These are phyloP conservation scores for Diversispora eburnea DNA, from an alignment of 192 early-diverging fungal species.

Conservation along the genomic window DNA sequence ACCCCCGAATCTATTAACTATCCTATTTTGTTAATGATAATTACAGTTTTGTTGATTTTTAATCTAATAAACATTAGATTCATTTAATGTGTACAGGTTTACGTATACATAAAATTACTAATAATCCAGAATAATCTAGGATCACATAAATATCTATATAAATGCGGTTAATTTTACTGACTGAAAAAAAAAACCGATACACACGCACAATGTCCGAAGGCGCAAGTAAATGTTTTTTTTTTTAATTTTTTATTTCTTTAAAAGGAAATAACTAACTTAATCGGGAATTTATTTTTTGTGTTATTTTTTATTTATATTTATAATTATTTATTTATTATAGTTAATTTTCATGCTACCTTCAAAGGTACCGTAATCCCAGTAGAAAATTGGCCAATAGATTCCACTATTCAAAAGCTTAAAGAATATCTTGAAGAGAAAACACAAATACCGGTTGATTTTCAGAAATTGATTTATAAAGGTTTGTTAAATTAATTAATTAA, in stretches of 20 bases:
- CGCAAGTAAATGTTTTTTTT: not conserved
- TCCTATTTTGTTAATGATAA: too few species aligned
- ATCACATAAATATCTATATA: too few species aligned
- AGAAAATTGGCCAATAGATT: constrained; percentile 17
- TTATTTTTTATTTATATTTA: not conserved
- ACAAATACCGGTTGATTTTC: constrained; percentile 34
- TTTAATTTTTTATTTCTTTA: not conserved
- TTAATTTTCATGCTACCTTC: constrained; percentile 36
- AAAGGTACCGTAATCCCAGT: constrained; percentile 37
- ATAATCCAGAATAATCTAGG: too few species aligned
- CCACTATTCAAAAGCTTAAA: constrained; percentile 45
- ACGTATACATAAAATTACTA: too few species aligned
- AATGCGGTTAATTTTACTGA: too few species aligned
- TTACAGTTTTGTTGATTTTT: too few species aligned
- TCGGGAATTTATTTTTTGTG: not conserved
- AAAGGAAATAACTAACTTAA: not conserved
- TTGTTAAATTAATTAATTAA: not conserved
- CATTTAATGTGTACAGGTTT: too few species aligned
- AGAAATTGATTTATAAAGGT: constrained; percentile 59
- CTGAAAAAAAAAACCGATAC: too few species aligned
- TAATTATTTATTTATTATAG: constrained; percentile 1
- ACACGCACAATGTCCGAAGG: not conserved
- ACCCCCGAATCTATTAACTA: too few species aligned
- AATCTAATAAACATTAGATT: too few species aligned
- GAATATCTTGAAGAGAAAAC: constrained; percentile 35